These are phyloP conservation scores for Kwoniella europaea DNA, from an alignment of 768 basidiomycete genomes.

Conservation along the genomic window DNA sequence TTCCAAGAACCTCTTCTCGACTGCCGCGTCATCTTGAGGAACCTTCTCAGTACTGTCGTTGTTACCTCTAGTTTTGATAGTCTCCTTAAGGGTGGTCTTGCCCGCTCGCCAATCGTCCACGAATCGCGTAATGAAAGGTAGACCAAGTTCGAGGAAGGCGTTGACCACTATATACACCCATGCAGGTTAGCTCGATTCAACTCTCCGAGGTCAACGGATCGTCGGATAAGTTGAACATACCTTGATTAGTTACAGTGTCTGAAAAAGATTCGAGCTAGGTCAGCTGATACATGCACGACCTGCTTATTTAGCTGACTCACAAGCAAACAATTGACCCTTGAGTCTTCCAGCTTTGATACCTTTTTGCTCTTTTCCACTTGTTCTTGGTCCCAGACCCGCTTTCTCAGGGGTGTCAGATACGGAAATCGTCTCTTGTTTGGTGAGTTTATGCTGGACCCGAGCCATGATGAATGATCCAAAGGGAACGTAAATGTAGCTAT, in stretches of 20 bases:
- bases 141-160: conserved; percentile 75
- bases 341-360: conserved; percentile 63
- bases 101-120: conserved; percentile 58
- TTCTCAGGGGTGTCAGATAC: conserved; percentile 55
- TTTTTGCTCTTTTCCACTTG: conserved; percentile 42
- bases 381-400: conserved; percentile 48
- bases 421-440: conserved; percentile 37
- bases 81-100: conserved; percentile 50
- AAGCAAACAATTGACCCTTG: conserved; percentile 91
- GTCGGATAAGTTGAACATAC: conserved; percentile 8
- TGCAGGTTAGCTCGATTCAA: not conserved
- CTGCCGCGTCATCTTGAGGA: conserved; percentile 57
- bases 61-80: conserved; percentile 23
- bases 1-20: conserved; percentile 80
- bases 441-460: conserved; percentile 57
- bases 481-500: conserved; percentile 79
- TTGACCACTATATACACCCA: conserved; percentile 62
- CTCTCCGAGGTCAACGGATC: not conserved
- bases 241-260: conserved; percentile 76
- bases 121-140: conserved; percentile 76
- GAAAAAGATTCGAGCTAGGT: not conserved
- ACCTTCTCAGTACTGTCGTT: conserved; percentile 12
- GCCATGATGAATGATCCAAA: conserved; percentile 86
- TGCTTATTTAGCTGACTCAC: conserved; percentile 24
- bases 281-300: not conserved